Conservation (phyloP, 2,329 filamentous ascomycete species). For the Arachnomyces sp. region DNA sequence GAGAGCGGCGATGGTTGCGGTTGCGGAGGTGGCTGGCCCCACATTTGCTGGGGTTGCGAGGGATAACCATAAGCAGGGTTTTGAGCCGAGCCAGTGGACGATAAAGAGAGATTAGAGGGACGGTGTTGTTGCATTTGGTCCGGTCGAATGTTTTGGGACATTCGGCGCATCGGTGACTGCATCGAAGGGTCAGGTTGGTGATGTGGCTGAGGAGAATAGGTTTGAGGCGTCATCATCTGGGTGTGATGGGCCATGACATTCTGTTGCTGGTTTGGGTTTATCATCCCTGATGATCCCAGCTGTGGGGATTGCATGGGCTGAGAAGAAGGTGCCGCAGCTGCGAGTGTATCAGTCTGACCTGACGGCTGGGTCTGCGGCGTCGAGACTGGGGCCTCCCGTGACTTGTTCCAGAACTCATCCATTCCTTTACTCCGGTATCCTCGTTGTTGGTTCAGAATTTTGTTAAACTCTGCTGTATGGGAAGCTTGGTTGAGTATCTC, state of each 20-base stretch:
- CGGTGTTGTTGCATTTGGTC: conserved; percentile 61
- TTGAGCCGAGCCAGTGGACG: conserved; percentile 45
- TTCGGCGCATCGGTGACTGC: conserved; percentile 65
- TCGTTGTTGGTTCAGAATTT: conserved; percentile 71
- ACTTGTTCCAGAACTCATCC: conserved; percentile 71
- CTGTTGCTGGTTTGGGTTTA: conserved; percentile 27
- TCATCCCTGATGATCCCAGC: conserved; percentile 25
- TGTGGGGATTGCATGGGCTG: conserved; percentile 35
- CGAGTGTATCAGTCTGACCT: conserved; percentile 16
- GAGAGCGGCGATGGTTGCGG: conserved; percentile 52
- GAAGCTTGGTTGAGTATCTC: conserved; percentile 82
- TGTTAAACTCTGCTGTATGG: conserved; percentile 86
- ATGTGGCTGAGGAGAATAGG: conserved; percentile 60
- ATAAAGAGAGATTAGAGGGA: conserved; percentile 54
- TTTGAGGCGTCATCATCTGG: conserved; percentile 45
- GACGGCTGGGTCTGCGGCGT: conserved; percentile 33
- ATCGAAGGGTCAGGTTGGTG: conserved; percentile 64
- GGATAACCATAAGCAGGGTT: conserved; percentile 46
- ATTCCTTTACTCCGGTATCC: conserved; percentile 72
- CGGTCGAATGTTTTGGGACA: conserved; percentile 52
- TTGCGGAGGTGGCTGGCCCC: conserved; percentile 49
- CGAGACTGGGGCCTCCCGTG: conserved; percentile 67
- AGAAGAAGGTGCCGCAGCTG: conserved; percentile 25
- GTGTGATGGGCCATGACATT: conserved; percentile 35
- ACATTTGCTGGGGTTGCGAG: conserved; percentile 50